Percentiles rank a stretch among this genome's conserved stretches.
Evolutionary conservation across 2,329 filamentous ascomycete genomes (phyloP).

Genomic region (Aspergillus cejpii): DNA sequence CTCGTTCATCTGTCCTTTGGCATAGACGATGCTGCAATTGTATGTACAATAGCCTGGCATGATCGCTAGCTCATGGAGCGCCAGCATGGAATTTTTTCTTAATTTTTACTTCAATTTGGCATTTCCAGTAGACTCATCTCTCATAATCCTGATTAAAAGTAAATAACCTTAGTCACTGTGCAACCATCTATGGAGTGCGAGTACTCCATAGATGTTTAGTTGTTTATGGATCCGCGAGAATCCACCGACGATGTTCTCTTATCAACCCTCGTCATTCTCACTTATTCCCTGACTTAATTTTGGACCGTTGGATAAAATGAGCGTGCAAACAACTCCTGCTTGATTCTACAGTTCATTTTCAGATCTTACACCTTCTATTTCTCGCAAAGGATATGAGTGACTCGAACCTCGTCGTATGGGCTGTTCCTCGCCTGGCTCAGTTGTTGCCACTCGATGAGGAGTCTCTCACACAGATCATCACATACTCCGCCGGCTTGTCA

Average conservation of each 20-base stretch:
- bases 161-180: background rate
- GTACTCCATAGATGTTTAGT: too few species aligned
- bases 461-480: constrained; percentile 74
- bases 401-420: constrained; percentile 46
- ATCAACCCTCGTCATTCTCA: too few species aligned
- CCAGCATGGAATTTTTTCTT: background rate
- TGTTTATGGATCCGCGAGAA: background rate
- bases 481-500: constrained; percentile 70
- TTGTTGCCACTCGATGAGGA: constrained; percentile 80
- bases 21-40: constrained; percentile 17
- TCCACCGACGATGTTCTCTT: background rate
- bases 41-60: constrained; percentile 19
- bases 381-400: constrained; percentile 23
- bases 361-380: background rate
- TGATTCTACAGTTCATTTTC: constrained; percentile 8
- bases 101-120: constrained; percentile 17
- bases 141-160: background rate
- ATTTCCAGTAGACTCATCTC: constrained; percentile 7
- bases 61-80: constrained; percentile 1
- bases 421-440: constrained; percentile 64
- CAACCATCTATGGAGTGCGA: background rate
- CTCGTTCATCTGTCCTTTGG: constrained; percentile 9
- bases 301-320: too few species aligned
- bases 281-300: background rate
- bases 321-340: too few species aligned